Evolutionary conservation across 2,329 filamentous ascomycete species (phyloP).

Genomic region (Colletotrichum neosansevieriae): DNA sequence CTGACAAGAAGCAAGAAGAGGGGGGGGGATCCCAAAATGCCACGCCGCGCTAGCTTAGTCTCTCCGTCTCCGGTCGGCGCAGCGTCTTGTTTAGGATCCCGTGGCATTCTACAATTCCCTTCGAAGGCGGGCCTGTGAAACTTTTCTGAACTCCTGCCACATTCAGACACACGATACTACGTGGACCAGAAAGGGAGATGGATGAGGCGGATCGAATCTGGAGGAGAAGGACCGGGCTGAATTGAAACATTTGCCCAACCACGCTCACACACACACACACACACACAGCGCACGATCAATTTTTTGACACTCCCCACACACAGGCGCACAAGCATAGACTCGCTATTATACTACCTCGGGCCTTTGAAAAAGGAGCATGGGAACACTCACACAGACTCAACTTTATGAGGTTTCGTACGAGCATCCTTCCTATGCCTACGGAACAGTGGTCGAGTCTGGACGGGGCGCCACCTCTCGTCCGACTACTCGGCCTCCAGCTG

Average conservation of each 20-base stretch:
- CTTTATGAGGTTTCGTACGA: constrained; percentile 13
- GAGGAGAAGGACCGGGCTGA: constrained; percentile 9
- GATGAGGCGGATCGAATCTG: background rate
- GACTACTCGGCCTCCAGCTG: constrained; percentile 2
- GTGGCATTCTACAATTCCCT: constrained; percentile 9
- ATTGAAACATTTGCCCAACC: constrained; percentile 38
- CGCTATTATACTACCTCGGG: background rate
- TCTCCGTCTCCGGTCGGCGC: background rate
- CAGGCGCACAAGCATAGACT: constrained; percentile 18
- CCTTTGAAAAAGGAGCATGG: background rate
- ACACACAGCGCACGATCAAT: constrained; percentile 21
- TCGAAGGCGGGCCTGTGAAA: constrained; percentile 14
- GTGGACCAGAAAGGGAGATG: background rate
- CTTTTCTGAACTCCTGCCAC: constrained; percentile 3
- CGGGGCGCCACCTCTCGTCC: no score
- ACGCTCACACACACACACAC: background rate
- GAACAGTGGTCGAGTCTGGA: background rate
- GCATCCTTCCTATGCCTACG: background rate
- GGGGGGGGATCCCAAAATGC: background rate
- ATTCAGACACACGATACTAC: background rate
- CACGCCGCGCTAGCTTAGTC: constrained; percentile 3
- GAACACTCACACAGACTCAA: constrained; percentile 23
- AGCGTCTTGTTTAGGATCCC: background rate
- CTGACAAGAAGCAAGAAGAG: constrained; percentile 18
- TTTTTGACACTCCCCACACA: constrained; percentile 5